Evolutionary conservation across 257 asterid genomes (phyloP), one percentile per base, ranked within the genome.

Genomic region (Coffea canephora): DNA sequence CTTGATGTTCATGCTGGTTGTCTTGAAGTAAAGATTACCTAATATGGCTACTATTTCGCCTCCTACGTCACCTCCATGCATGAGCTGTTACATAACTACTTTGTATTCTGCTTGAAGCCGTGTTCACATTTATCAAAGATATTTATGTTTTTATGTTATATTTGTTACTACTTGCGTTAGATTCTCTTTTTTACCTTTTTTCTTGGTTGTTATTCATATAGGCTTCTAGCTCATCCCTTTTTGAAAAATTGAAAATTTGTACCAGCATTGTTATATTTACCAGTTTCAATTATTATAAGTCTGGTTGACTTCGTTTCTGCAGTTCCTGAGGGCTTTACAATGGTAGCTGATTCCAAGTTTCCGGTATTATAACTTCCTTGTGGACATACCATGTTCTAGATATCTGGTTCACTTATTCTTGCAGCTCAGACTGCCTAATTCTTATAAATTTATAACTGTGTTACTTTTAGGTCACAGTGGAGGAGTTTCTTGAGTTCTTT

Each of bases 311-410:
- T 74, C 74, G 8, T 71, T 81, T 45, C 70, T 89, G 90, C 96
- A 96, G 99, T 94, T 78, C 95, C 97, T 39, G 95, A 89, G 84
- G 84, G 93, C 82, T 89, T 79, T 87, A 88, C 85, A 36, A 85
- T 88, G 86, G 97, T 94, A 79, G 97, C 98, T 13, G 97, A 90
- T 75, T 79, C 98, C 49, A 91, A 88, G 87, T 96, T 96, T 87
- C 90, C 87, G 93, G 99, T 96, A 91, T 43, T 81, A 34, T 74
- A 57, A 50, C 66, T 57, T 64, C 80, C 36, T 73, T 80, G 70
- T 74, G 36, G 36, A 48, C 41, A 45, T 27, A 66, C 64, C 69
- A 45, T 79, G 45, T 71, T 73, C 36, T 76, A 5, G 23, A 27
- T 78, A 45, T 76, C 34, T 62, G 66, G 73, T n/a, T 34, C 34